phyloP scores from a whole-genome alignment of 345 rosid species.

The Nasturtium officinale region DNA sequence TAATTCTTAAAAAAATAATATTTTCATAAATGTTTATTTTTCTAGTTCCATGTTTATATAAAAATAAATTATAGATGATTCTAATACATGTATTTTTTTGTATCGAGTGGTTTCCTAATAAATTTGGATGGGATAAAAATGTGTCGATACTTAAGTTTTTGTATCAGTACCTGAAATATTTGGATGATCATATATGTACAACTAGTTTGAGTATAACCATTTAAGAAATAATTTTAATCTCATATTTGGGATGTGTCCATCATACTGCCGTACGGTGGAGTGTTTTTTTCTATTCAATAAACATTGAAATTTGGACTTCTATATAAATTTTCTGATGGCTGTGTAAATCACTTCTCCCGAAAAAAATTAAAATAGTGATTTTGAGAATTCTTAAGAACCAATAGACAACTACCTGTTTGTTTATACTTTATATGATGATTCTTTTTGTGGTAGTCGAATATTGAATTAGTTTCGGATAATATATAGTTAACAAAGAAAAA shows the following conservation, averaged over 20 bases:
- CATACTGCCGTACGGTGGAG: neutral
- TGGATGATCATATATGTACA: neutral
- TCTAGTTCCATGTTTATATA: neutral
- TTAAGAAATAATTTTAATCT: neutral
- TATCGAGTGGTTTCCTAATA: neutral
- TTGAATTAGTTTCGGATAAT: neutral
- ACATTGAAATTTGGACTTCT: neutral
- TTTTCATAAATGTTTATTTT: neutral
- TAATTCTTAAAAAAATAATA: neutral
- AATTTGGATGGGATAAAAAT: neutral
- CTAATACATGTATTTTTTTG: neutral
- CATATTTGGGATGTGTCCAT: neutral
- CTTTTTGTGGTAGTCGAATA: neutral
- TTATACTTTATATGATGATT: neutral
- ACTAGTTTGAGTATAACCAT: neutral
- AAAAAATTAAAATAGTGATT: neutral
- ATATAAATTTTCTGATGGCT: neutral
- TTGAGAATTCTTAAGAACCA: neutral
- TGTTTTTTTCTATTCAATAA: neutral
- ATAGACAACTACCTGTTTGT: neutral
- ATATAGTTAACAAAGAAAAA: neutral
- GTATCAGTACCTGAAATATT: neutral
- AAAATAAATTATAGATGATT: neutral
- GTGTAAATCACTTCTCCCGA: neutral
- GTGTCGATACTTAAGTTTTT: neutral